A percentile compares a stretch with the other conserved stretches of the same genome.
Evolutionary conservation across 2,329 filamentous ascomycete species (phyloP).

Genomic region (Colletotrichum caudatum): DNA sequence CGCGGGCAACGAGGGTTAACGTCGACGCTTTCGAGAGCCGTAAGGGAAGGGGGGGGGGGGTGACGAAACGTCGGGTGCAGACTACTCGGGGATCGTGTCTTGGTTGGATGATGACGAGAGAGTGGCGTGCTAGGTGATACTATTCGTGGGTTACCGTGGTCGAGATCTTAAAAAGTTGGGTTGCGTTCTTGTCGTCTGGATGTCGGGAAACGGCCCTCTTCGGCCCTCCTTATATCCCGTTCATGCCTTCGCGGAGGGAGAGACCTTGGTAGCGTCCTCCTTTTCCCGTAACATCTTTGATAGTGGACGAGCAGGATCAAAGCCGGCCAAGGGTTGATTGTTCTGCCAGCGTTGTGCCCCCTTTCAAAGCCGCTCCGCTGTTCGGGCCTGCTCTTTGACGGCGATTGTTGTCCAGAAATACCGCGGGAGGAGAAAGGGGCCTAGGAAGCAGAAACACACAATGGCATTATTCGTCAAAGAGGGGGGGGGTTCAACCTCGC

Average conservation of each 20-base stretch:
- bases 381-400: not conserved
- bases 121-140: not conserved
- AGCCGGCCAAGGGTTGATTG: not conserved
- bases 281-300: not conserved
- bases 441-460: no score
- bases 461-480: not conserved
- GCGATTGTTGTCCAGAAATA: not conserved
- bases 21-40: not conserved
- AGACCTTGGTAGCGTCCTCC: no score
- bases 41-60: no score
- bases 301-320: not conserved
- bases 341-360: fast-evolving
- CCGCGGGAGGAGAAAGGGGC: no score
- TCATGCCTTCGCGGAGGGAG: no score
- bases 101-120: no score
- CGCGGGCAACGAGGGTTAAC: not conserved
- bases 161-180: not conserved
- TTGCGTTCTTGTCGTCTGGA: not conserved
- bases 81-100: no score
- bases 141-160: not conserved
- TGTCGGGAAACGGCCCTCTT: no score
- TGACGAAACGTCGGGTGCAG: not conserved
- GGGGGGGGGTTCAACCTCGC: fast-evolving
- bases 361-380: not conserved
- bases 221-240: not conserved